These are phyloP conservation scores for Pseudogymnoascus sp. DNA, from an alignment of 2,329 filamentous ascomycete species.

Conservation along the genomic window DNA sequence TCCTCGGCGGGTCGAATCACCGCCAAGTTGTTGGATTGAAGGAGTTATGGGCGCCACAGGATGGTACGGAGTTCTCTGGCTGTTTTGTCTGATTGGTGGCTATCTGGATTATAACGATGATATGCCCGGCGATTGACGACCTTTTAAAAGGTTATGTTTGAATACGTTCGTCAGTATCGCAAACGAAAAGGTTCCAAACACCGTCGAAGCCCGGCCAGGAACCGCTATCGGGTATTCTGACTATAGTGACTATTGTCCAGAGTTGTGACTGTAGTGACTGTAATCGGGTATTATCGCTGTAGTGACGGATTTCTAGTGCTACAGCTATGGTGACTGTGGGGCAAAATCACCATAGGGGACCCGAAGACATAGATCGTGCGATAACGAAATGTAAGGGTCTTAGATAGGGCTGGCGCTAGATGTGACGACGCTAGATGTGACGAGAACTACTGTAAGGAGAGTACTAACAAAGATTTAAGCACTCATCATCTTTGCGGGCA, in stretches of 20 bases:
- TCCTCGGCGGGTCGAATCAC: neutral
- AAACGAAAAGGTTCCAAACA: neutral
- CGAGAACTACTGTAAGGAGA: neutral
- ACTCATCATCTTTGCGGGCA: neutral
- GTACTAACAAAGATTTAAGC: neutral
- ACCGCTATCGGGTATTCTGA: neutral
- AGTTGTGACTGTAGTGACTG: neutral
- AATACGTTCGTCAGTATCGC: slow-evolving; percentile 5
- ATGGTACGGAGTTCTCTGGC: neutral
- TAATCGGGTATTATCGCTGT: no score
- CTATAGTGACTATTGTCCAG: neutral
- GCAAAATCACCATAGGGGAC: neutral
- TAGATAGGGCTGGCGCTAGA: neutral
- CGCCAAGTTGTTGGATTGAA: neutral
- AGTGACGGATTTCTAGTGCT: no score
- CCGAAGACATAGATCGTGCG: neutral
- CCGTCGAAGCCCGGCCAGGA: neutral
- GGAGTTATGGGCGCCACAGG: neutral
- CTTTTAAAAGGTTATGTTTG: slow-evolving; percentile 1
- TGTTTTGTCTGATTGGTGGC: neutral
- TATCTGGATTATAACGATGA: slow-evolving; percentile 4
- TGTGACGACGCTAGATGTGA: neutral
- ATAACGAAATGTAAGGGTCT: slow-evolving; percentile 3
- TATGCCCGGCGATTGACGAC: neutral
- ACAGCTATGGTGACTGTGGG: neutral